Evolutionary conservation across 495 filamentous ascomycete genomes (phyloP), one percentile per base, ranked within the genome.

Genomic region (Cudoniella acicularis): DNA sequence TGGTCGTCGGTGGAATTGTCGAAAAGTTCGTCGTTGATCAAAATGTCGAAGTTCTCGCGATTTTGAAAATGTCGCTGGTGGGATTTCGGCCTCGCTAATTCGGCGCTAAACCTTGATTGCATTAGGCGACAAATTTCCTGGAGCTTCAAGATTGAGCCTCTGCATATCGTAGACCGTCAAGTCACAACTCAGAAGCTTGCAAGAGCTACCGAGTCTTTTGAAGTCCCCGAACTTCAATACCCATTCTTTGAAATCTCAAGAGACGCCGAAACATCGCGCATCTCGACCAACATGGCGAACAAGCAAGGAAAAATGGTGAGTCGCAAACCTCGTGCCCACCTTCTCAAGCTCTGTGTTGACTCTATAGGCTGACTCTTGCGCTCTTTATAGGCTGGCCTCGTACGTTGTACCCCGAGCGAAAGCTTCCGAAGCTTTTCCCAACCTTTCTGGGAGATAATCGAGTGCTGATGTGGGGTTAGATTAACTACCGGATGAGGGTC

Each of bases 241-340:
- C 52, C 60, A 52, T 80, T 79, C 80, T 79, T 87, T 87, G 85
- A 74, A 70, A 75, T 74, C 65, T 30, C 16, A 49, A 67, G 52
- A 62, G 61, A 78, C 82, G 87, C 86, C 89, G 87, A 85, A 77
- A 81, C 82, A 79, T 84, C 83, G 81, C 81, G 79, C 78, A 74
- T 68, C 72, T 70, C 66, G 64, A 76, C 69, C 73, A 87, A 74
- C 76, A 93, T 96, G 87, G 85, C 87, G 64, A 96, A 96, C 82
- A 95, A 95, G 73, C 90, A 96, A 71, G 94, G 94, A 73, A 97
- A 97, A 82, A 98, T 98, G 94, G 94, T 98, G 79, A 86, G 91
- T 83, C 43, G 9, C 74, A 56, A 66, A 58, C 61, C 62, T 65
- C 56, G 55, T 67, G 59, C 67, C 64, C 63, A 61, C 56, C 69